Evolutionary conservation across 805 yeast genomes (phyloP).

Genomic region (Saccharomycopsis fibuligera): DNA sequence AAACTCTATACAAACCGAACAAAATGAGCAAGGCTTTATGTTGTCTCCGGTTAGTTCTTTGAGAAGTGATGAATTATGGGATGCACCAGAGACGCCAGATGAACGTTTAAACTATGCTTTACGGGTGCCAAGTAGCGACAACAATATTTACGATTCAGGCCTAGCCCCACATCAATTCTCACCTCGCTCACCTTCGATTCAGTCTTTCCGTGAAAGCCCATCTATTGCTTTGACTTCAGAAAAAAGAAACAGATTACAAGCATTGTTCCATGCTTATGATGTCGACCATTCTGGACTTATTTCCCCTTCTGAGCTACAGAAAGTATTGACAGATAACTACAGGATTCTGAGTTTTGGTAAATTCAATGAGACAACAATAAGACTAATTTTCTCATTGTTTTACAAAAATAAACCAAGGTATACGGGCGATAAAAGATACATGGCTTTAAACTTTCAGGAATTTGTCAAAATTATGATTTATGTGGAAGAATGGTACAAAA

Average conservation of each 20-base stretch:
- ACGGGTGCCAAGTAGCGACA: background rate
- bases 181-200: too few relatives aligned
- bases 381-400: conserved; percentile 12
- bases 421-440: background rate
- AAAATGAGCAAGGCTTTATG: background rate
- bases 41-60: background rate
- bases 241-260: background rate
- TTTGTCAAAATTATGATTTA: conserved; percentile 13
- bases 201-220: background rate
- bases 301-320: conserved; percentile 5
- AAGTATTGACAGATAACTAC: conserved; percentile 8
- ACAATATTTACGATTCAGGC: too few relatives aligned
- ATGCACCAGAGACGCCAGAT: background rate
- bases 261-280: background rate
- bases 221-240: too few relatives aligned
- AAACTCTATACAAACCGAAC: background rate
- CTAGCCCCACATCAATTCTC: too few relatives aligned
- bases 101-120: background rate
- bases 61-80: background rate
- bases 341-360: background rate
- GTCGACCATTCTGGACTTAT: background rate
- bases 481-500: conserved; percentile 7
- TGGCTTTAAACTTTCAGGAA: conserved; percentile 7
- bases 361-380: conserved; percentile 4
- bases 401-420: background rate